phyloP scores from a whole-genome alignment of 2,329 filamentous ascomycete species.

The Neofusicoccum sp. region DNA sequence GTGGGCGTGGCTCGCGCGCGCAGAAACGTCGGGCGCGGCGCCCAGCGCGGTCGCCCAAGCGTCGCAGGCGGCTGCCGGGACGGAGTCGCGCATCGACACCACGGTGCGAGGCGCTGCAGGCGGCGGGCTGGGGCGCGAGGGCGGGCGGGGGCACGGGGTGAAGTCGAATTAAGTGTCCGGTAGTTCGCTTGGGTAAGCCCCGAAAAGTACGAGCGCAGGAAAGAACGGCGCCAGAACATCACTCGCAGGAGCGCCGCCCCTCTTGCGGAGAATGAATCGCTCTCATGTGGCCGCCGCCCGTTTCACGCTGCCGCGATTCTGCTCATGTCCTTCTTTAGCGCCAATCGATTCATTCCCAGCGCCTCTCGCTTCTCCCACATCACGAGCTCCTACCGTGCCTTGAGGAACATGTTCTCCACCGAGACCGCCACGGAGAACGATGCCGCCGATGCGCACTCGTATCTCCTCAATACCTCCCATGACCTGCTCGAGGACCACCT shows the following conservation, averaged over 20 bases:
- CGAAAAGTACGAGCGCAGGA: constrained; percentile 18
- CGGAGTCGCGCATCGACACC: neutral
- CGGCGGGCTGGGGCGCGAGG: neutral
- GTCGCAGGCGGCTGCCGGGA: neutral
- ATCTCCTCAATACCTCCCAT: constrained; percentile 19
- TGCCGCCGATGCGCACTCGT: constrained; percentile 17
- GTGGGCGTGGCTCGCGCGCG: neutral
- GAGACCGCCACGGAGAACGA: constrained; percentile 18
- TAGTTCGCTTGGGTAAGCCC: constrained; percentile 19
- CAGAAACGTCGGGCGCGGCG: neutral
- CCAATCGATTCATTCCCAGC: constrained; percentile 18
- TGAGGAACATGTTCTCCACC: constrained; percentile 20
- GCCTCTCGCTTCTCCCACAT: constrained; percentile 16
- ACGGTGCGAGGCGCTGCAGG: neutral
- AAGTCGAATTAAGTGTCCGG: constrained; percentile 17
- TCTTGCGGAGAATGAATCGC: constrained; percentile 17
- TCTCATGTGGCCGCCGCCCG: constrained; percentile 2
- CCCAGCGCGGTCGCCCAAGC: neutral
- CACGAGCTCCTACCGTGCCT: constrained; percentile 19
- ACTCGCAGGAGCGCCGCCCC: constrained; percentile 17
- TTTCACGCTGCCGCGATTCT: constrained; percentile 14
- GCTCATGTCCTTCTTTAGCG: constrained; percentile 19
- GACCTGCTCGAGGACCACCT: constrained; percentile 18
- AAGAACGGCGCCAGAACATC: constrained; percentile 17
- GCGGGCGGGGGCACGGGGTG: constrained; percentile 5